These are phyloP conservation scores for Saprolegnia parasitica DNA, from an alignment of 352 stramenopile genomes.

Conservation along the genomic window DNA sequence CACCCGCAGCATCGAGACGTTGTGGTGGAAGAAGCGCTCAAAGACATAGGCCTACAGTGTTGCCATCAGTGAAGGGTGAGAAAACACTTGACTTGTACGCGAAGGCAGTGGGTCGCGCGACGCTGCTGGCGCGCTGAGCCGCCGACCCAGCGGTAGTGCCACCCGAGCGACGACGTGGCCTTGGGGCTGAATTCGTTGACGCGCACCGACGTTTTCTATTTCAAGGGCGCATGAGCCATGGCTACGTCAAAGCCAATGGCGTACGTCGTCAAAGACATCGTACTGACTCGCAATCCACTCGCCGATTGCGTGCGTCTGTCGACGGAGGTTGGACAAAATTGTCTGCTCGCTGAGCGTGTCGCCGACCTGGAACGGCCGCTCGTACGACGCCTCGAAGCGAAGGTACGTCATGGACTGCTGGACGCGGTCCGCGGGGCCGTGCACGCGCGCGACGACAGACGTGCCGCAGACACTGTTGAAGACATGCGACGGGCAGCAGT, in stretches of 20 bases:
- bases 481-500: constrained; percentile 24
- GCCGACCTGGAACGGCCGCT: constrained; percentile 9
- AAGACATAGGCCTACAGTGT: constrained; percentile 19
- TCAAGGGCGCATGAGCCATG: not conserved
- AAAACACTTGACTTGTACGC: not conserved
- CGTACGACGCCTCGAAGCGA: constrained; percentile 27
- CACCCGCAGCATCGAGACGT: constrained; percentile 4
- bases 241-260: not conserved
- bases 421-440: not conserved
- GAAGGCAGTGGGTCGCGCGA: constrained; percentile 21
- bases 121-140: constrained; percentile 25
- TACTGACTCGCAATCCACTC: constrained; percentile 29
- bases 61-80: not conserved
- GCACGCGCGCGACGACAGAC: constrained; percentile 16
- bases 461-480: constrained; percentile 29
- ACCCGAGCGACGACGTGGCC: constrained; percentile 13
- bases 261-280: constrained; percentile 24
- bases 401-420: constrained; percentile 25
- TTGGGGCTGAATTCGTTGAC: constrained; percentile 28
- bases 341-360: constrained; percentile 21
- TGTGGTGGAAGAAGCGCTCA: constrained; percentile 17
- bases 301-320: constrained; percentile 16
- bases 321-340: constrained; percentile 19
- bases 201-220: constrained; percentile 10
- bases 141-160: constrained; percentile 27